Evolutionary conservation across 1,139 yeast genomes (phyloP).

Genomic region (Sugiyamaella paludigena): DNA sequence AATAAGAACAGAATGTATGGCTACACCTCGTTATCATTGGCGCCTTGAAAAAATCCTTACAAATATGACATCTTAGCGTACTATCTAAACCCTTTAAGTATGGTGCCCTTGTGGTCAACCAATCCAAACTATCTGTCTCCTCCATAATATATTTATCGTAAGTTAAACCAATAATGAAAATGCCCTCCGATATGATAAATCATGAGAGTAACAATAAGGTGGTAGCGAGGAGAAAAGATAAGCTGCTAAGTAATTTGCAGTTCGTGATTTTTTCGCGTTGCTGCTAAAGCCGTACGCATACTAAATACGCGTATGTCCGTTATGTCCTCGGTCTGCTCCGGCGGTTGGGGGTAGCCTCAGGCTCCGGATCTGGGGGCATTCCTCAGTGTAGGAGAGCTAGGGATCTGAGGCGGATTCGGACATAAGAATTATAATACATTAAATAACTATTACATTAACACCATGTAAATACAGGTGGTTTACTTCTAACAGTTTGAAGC

Average conservation of each 20-base stretch:
- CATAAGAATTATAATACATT: conserved; percentile 1
- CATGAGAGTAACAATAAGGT: too few relatives aligned
- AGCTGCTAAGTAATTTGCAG: too few relatives aligned
- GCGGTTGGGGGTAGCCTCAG: too few relatives aligned
- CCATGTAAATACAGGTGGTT: conserved; percentile 71
- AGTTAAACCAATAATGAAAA: too few relatives aligned
- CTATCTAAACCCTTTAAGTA: conserved; percentile 61
- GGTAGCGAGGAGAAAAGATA: too few relatives aligned
- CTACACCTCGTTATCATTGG: conserved; percentile 87
- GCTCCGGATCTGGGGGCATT: too few relatives aligned
- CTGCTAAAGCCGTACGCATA: too few relatives aligned
- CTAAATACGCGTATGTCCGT: too few relatives aligned
- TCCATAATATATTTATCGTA: background rate
- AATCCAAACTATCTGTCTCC: conserved; percentile 68
- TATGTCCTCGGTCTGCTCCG: too few relatives aligned
- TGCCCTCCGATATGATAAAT: too few relatives aligned
- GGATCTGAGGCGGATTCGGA: too few relatives aligned
- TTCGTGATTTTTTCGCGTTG: conserved; percentile 2
- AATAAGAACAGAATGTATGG: conserved; percentile 87
- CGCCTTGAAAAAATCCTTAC: conserved; percentile 77
- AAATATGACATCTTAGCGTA: conserved; percentile 79
- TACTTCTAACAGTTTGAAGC: conserved; percentile 53
- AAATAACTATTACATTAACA: conserved; percentile 40
- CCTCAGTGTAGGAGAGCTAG: too few relatives aligned
- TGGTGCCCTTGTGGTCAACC: conserved; percentile 55